Evolutionary conservation across 495 filamentous ascomycete genomes (phyloP).

Genomic region (Pseudevernia furfuracea): DNA sequence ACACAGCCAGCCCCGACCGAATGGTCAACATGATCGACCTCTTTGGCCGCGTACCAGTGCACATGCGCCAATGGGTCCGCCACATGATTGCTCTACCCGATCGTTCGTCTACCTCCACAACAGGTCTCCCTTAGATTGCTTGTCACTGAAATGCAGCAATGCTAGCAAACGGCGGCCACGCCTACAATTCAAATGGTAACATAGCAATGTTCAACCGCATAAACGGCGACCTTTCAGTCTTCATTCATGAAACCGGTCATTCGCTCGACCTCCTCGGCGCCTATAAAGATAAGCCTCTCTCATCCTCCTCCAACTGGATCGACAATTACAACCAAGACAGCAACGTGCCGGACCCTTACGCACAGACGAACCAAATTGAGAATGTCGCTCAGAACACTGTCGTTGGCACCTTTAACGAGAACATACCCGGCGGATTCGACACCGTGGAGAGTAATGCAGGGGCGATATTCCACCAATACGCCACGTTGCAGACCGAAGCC

Average conservation of each 20-base stretch:
- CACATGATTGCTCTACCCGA: conserved; percentile 23
- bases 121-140: no score
- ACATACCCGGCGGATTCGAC: conserved; percentile 29
- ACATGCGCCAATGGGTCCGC: conserved; percentile 27
- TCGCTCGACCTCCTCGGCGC: conserved; percentile 27
- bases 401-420: conserved; percentile 28
- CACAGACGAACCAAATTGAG: conserved; percentile 26
- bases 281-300: conserved; percentile 18
- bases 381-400: conserved; percentile 32
- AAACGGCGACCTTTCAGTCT: conserved; percentile 14
- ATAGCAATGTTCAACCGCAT: conserved; percentile 25
- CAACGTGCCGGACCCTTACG: conserved; percentile 27
- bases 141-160: no score
- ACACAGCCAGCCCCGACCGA: conserved; percentile 21
- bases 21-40: conserved; percentile 24
- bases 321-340: conserved; percentile 27
- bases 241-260: conserved; percentile 30
- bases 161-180: no score
- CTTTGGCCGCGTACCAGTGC: conserved; percentile 32
- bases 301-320: conserved; percentile 25
- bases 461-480: no score
- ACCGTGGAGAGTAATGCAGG: no score
- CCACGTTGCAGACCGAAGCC: no score
- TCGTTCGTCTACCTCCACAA: neutral
- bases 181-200: conserved; percentile 23